Conservation (phyloP, 2,329 filamentous ascomycete species). For the Aspergillus cejpii region DNA sequence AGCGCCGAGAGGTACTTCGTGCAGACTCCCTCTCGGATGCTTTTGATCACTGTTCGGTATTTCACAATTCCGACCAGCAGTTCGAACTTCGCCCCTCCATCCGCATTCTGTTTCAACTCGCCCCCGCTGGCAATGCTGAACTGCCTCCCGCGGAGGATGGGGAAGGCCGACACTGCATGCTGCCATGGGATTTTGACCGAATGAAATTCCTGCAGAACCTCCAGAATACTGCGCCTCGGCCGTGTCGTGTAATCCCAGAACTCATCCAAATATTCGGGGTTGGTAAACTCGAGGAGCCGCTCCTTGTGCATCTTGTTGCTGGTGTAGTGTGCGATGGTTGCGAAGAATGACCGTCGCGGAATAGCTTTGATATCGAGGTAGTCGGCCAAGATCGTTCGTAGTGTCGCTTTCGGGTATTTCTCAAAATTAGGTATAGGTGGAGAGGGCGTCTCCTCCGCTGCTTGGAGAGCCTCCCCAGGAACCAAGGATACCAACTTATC, state of each 20-base stretch:
- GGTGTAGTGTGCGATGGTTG: slow-evolving; percentile 69
- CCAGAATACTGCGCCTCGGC: slow-evolving; percentile 80
- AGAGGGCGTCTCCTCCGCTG: slow-evolving; percentile 19
- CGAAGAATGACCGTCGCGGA: slow-evolving; percentile 79
- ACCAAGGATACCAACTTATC: slow-evolving; percentile 59
- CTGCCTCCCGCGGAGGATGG: slow-evolving; percentile 75
- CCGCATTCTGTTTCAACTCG: slow-evolving; percentile 33
- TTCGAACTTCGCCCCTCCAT: slow-evolving; percentile 52
- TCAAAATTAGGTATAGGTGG: slow-evolving; percentile 34
- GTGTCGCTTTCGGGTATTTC: slow-evolving; percentile 46
- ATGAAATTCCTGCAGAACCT: slow-evolving; percentile 85
- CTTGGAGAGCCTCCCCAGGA: slow-evolving; percentile 19
- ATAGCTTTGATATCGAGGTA: slow-evolving; percentile 87
- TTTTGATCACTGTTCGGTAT: slow-evolving; percentile 80
- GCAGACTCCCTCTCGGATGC: slow-evolving; percentile 78
- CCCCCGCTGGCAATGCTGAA: slow-evolving; percentile 86
- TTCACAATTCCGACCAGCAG: slow-evolving; percentile 82
- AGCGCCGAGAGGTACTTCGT: slow-evolving; percentile 75
- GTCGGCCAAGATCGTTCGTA: slow-evolving; percentile 70
- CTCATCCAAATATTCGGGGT: slow-evolving; percentile 75
- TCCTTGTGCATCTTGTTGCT: slow-evolving; percentile 66
- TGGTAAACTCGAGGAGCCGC: slow-evolving; percentile 74
- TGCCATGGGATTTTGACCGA: slow-evolving; percentile 74
- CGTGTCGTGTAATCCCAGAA: slow-evolving; percentile 94
- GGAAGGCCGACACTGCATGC: slow-evolving; percentile 66